Evolutionary conservation across 192 early-diverging fungal species (phyloP).

Genomic region (Endogone sp.): DNA sequence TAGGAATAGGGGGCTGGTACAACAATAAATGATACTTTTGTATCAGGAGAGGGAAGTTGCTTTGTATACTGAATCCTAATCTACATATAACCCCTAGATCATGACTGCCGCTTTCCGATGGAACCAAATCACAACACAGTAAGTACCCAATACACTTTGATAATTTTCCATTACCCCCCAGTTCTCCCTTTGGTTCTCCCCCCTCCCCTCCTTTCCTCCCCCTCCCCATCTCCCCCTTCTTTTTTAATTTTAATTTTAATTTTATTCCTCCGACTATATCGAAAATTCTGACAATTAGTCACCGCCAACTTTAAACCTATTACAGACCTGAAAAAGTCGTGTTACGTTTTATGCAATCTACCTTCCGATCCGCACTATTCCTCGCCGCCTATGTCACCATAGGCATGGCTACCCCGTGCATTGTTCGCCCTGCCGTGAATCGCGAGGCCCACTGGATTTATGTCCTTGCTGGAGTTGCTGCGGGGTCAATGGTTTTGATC

Average conservation of each 20-base stretch:
- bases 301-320: too few relatives aligned
- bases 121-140: constrained; percentile 20
- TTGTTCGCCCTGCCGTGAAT: constrained; percentile 40
- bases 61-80: too few relatives aligned
- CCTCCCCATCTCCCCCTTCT: background rate
- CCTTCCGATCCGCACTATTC: constrained; percentile 56
- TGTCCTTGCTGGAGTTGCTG: constrained; percentile 45
- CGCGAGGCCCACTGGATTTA: constrained; percentile 49
- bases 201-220: too few relatives aligned
- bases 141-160: constrained; percentile 6
- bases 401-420: constrained; percentile 51
- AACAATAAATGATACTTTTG: too few relatives aligned
- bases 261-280: too few relatives aligned
- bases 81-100: constrained; percentile 23
- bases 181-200: too few relatives aligned
- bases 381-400: constrained; percentile 46
- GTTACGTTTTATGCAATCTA: constrained; percentile 46
- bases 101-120: constrained; percentile 39
- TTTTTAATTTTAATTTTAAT: too few relatives aligned
- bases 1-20: background rate
- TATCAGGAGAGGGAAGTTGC: too few relatives aligned
- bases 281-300: too few relatives aligned
- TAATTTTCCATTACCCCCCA: too few relatives aligned
- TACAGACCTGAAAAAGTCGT: constrained; percentile 35
- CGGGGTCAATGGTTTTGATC: constrained; percentile 54